These are phyloP conservation scores for Phaeosphaeria sp. DNA, from an alignment of 2,329 filamentous ascomycete genomes.

Conservation along the genomic window DNA sequence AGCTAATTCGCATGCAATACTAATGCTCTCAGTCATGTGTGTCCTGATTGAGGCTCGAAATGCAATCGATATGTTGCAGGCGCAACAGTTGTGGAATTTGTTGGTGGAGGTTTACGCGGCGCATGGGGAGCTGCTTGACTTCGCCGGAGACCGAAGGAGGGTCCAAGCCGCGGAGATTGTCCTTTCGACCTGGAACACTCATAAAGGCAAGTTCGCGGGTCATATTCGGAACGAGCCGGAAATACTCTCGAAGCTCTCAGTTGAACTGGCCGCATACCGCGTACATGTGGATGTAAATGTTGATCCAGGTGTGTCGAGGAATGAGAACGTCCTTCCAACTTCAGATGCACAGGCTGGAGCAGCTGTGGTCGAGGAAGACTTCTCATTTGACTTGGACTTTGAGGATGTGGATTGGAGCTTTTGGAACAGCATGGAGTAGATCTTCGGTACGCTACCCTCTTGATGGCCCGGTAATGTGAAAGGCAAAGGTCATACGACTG, in stretches of 20 bases:
- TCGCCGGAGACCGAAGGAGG: background rate
- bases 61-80: background rate
- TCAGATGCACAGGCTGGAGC: background rate
- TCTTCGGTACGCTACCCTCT: too few species aligned
- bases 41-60: background rate
- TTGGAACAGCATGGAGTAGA: conserved; percentile 29
- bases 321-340: background rate
- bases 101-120: background rate
- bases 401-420: conserved; percentile 1
- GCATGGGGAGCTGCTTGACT: background rate
- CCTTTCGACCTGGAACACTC: background rate
- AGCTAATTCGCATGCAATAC: background rate
- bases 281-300: background rate
- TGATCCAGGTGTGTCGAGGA: background rate
- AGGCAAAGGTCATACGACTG: too few species aligned
- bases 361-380: background rate
- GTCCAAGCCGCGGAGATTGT: background rate
- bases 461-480: too few species aligned
- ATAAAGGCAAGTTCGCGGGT: background rate
- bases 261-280: background rate
- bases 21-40: background rate
- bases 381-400: background rate
- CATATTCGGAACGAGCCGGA: background rate
- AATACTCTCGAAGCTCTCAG: background rate
- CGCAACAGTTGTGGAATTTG: background rate